A percentile compares a stretch with the other conserved stretches of the same genome.
Conservation (phyloP, 108 stramenopile genomes). For the Cyclotella kingstonii region DNA sequence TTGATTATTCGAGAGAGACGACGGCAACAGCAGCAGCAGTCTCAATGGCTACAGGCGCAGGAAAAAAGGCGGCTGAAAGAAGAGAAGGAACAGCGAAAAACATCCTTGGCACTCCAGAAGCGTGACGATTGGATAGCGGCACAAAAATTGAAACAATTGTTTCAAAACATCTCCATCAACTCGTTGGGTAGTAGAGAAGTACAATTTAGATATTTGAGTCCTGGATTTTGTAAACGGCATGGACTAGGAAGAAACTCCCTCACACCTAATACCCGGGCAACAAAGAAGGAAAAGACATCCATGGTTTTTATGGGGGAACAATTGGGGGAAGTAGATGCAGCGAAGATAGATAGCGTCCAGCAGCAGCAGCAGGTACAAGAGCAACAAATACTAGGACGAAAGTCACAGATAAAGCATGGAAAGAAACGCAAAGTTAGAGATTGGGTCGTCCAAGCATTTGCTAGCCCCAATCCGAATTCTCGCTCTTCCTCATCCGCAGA, state of each 20-base stretch:
- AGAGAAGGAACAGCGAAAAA: slow-evolving; percentile 9
- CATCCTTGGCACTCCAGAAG: slow-evolving; percentile 7
- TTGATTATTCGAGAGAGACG: slow-evolving; percentile 15
- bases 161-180: slow-evolving; percentile 7
- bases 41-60: background rate
- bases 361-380: slow-evolving; percentile 11
- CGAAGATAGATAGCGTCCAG: slow-evolving; percentile 32
- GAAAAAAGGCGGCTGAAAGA: slow-evolving; percentile 23
- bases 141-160: slow-evolving; percentile 41
- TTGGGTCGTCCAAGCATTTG: slow-evolving; percentile 40
- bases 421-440: slow-evolving; percentile 12
- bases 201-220: slow-evolving; percentile 59
- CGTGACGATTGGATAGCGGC: slow-evolving; percentile 53
- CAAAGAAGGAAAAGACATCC: slow-evolving; percentile 17
- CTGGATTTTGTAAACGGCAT: slow-evolving; percentile 60
- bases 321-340: slow-evolving; percentile 9
- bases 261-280: no score
- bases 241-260: slow-evolving; percentile 47
- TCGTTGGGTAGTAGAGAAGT: slow-evolving; percentile 53
- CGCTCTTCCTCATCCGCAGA: background rate
- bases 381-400: background rate
- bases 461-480: background rate
- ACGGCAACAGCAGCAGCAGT: background rate
- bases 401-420: background rate
- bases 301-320: slow-evolving; percentile 25